phyloP scores from a whole-genome alignment of 306 rosid genomes.

The Acmispon strigosus region DNA sequence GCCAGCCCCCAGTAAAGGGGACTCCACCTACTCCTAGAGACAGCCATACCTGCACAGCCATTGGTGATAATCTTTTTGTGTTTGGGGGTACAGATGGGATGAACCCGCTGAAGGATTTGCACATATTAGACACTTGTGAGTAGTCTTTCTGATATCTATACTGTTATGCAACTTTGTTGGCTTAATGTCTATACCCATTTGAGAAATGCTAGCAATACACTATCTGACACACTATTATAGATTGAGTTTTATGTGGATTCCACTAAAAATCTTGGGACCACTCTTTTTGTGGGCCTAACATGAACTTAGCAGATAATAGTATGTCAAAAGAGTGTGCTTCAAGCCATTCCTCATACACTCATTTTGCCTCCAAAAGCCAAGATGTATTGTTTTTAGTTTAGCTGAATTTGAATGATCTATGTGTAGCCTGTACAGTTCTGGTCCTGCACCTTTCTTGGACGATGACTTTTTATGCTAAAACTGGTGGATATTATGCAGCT shows the following conservation, averaged over 20 bases:
- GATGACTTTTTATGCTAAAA: neutral
- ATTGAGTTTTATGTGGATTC: neutral
- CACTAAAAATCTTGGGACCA: neutral
- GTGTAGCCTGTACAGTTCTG: neutral
- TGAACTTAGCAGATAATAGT: neutral
- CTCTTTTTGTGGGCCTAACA: neutral
- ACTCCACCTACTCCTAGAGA: constrained; percentile 80
- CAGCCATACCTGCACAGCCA: constrained; percentile 80
- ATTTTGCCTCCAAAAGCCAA: neutral
- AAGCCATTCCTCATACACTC: neutral
- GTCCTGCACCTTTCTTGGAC: neutral
- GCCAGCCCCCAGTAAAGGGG: constrained; percentile 72
- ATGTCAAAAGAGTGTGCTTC: neutral
- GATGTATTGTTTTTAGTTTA: neutral
- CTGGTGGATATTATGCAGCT: constrained; percentile 8
- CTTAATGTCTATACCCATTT: neutral
- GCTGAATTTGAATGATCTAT: constrained; percentile 12
- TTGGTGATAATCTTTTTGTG: constrained; percentile 77
- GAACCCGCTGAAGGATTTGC: constrained; percentile 84
- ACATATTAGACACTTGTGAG: constrained; percentile 86
- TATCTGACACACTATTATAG: neutral
- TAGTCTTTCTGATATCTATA: constrained; percentile 3
- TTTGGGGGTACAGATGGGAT: constrained; percentile 99
- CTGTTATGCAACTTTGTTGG: neutral
- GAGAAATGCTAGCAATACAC: neutral